These are phyloP conservation scores for Hypoxylon sp. DNA, from an alignment of 2,329 filamentous ascomycete species.

Conservation along the genomic window DNA sequence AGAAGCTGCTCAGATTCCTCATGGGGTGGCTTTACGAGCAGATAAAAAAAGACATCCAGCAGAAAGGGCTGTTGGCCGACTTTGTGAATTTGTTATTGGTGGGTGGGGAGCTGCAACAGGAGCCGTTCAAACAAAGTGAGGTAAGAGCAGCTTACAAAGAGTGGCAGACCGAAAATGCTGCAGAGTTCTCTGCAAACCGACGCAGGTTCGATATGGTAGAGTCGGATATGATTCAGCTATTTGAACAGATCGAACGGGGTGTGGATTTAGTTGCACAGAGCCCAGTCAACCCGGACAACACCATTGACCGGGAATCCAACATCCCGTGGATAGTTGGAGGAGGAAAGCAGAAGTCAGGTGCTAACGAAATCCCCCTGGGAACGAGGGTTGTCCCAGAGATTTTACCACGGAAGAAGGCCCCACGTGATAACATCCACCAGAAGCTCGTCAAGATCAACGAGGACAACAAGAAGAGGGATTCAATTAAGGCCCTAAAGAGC, in stretches of 20 bases:
- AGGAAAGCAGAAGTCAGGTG: slow-evolving; percentile 32
- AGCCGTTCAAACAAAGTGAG: slow-evolving; percentile 37
- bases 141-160: slow-evolving; percentile 44
- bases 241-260: slow-evolving; percentile 14
- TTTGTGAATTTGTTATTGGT: slow-evolving; percentile 47
- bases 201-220: slow-evolving; percentile 51
- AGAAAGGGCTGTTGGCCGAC: slow-evolving; percentile 34
- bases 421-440: slow-evolving; percentile 2
- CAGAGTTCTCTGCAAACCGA: slow-evolving; percentile 46
- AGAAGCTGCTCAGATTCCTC: slow-evolving; percentile 38
- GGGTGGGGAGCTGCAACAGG: slow-evolving; percentile 20
- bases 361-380: slow-evolving; percentile 41
- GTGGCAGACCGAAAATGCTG: slow-evolving; percentile 46
- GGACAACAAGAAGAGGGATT: slow-evolving; percentile 13
- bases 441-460: slow-evolving; percentile 20
- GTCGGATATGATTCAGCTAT: slow-evolving; percentile 44
- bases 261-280: slow-evolving; percentile 12
- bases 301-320: slow-evolving; percentile 11
- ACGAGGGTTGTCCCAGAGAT: neutral
- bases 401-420: neutral
- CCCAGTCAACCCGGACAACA: slow-evolving; percentile 5
- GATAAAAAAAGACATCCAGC: slow-evolving; percentile 48
- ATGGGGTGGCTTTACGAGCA: slow-evolving; percentile 52
- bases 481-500: neutral
- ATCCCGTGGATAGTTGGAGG: neutral